A percentile compares a stretch with the other conserved stretches of the same genome.
phyloP scores from a whole-genome alignment of 306 rosid genomes.

The Biancaea sappan region DNA sequence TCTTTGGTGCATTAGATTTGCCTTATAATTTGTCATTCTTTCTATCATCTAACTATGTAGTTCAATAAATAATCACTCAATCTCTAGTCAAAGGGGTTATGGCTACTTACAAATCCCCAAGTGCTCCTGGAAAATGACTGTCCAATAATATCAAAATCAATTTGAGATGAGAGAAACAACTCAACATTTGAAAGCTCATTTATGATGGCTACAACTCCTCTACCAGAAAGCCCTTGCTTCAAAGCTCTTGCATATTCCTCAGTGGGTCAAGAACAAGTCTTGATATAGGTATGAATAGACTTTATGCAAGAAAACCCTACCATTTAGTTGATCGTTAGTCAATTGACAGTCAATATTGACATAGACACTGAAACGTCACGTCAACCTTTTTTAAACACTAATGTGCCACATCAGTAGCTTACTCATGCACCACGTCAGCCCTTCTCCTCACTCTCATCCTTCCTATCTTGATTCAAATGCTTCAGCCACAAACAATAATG shows the following conservation, averaged over 20 bases:
- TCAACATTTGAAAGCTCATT: conserved; percentile 65
- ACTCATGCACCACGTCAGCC: no score
- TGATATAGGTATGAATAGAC: conserved; percentile 4
- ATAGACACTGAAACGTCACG: no score
- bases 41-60: no score
- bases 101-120: conserved; percentile 70
- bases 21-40: no score
- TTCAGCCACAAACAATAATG: no score
- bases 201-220: conserved; percentile 66
- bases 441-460: no score
- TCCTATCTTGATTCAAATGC: no score
- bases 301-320: conserved; percentile 32
- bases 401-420: no score
- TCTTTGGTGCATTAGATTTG: no score
- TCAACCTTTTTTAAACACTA: no score
- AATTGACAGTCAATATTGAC: no score
- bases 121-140: conserved; percentile 58
- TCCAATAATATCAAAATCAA: conserved; percentile 58
- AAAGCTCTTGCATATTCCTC: conserved; percentile 57
- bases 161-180: conserved; percentile 50
- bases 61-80: not conserved
- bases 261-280: conserved; percentile 53
- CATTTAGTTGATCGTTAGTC: no score
- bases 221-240: conserved; percentile 43
- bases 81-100: not conserved